Percentiles rank a stretch among this genome's conserved stretches.
These are phyloP conservation scores for Eucalyptus cloeziana DNA, from an alignment of 345 rosid genomes.

Conservation along the genomic window DNA sequence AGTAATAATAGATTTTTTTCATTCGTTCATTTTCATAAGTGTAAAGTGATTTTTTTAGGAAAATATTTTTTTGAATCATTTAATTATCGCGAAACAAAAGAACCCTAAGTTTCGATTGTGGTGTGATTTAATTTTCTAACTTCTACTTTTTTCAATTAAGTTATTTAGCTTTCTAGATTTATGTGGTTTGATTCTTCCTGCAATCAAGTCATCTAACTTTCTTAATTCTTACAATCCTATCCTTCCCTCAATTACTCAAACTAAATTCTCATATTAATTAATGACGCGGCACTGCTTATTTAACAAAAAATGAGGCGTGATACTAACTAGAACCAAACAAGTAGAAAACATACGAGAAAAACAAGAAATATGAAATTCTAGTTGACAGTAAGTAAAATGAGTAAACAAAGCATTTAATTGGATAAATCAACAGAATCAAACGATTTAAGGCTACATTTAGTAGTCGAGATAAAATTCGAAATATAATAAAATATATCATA, in stretches of 20 bases:
- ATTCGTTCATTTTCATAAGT: too few species aligned
- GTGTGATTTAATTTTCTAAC: neutral
- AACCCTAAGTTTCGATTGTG: neutral
- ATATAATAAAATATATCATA: too few species aligned
- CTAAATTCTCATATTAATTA: too few species aligned
- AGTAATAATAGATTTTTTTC: too few species aligned
- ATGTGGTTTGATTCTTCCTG: too few species aligned
- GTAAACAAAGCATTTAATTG: neutral
- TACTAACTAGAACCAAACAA: neutral
- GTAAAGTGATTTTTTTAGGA: too few species aligned
- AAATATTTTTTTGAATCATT: neutral
- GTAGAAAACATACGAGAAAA: neutral
- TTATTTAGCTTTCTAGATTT: too few species aligned
- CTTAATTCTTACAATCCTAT: neutral
- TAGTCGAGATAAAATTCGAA: too few species aligned
- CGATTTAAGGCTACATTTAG: too few species aligned
- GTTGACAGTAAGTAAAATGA: neutral
- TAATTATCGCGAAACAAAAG: neutral
- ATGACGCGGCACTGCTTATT: too few species aligned
- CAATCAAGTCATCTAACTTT: neutral
- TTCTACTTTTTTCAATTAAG: neutral
- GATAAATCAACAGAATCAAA: neutral
- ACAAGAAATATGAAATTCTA: neutral
- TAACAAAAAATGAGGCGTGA: too few species aligned
- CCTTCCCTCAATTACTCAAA: neutral